Base-by-base conservation (phyloP, 2,329 filamentous ascomycete genomes). In the Aspergillus hiratsukae region DNA sequence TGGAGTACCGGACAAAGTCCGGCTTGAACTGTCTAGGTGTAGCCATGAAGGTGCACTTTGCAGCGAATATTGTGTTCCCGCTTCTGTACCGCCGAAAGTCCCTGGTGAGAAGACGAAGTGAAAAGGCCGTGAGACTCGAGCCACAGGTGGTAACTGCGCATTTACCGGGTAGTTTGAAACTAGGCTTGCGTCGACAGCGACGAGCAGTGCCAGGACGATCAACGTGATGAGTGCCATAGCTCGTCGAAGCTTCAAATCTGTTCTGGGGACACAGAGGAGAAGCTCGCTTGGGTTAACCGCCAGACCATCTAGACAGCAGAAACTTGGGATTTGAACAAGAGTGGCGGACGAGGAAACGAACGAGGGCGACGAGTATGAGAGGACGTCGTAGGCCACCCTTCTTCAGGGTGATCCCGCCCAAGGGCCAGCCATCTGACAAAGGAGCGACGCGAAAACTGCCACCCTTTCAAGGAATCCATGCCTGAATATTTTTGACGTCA, bases 121-220 rank as follows among this genome's bases (percentile, higher is more conserved):
- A 59, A 74, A 79, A 2, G 80, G 78, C 64, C 87, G 69, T 43
- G 81, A 83, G 57, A 89, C 78, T 61, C 88, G 83, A 21, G 90
- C 91, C 53, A 92, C 87, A 3, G 88, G 87, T 31, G 91, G 91
- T 1, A 95, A 81, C 72, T 96, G 91, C 2, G 89, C 86, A 73
- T 94, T 95, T 72, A 96, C 80, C 0, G 91, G 91, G 64, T 92
- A 93, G 49, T 78, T 78, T 50, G 78, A 67, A 56, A 61, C 66
- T 61, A 75, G 71, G 56, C 66, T 66, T 49, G 75, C 76, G 57
- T 64, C 61, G 23, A 69, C 66, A 56, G 64, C 61, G 62, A 62
- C 58, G 37, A 69, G 51, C 21, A 72, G 57, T 21, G 61, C 57
- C 54, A 73, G 56, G 49, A 67, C 31, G 40, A 68, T 57, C 56